Evolutionary conservation across 768 basidiomycete species (phyloP), one percentile per base, ranked within the genome.

Genomic region (Termitomyces sp.): DNA sequence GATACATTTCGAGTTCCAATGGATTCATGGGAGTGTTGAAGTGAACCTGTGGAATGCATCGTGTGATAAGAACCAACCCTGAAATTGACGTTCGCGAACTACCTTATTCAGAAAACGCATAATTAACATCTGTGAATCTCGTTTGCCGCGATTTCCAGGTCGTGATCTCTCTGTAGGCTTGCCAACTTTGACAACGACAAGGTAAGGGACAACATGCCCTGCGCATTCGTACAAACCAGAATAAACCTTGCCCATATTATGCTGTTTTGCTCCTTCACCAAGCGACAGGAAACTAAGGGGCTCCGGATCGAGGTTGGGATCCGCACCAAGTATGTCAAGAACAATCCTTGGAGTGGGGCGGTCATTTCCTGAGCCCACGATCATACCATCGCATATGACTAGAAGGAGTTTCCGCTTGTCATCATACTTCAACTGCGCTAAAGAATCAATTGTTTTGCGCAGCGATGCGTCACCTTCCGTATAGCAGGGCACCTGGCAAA

Each of bases 21-120:
- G 97, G 97, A 66, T 90, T 92, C 97, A 99, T 98, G 0, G 94
- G 88, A 22, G 92, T 73, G 70, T 95, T 92, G 73, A 96, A 98
- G 73, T 98, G 97, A 46, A 98, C 97, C 92, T 94, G 59, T 6
- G 28, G n/a, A 40, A 40, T 3, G 20, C 53, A 42, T 55, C 44
- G 9, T 32, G 9, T 38, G 22, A 62, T 18, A 67, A 57, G 22
- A 58, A 5, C 28, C 32, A 49, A 13, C 44, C 13, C n/a, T 18
- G 0, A 22, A n/a, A 13, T 42, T 42, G 2, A 56, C 3, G 18
- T 46, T 42, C 26, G 32, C 0, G 60, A 18, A 65, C 77, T 63
- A 88, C 92, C 83, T 93, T 94, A 77, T 99, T 99, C 77, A 98
- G 82, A 81, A 96, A 98, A 68, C 93, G 92, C 91, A 99, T 93